Evolutionary conservation across 805 yeast genomes (phyloP), one percentile per base, ranked within the genome.

Genomic region (Zygosaccharomyces pseudorouxii): DNA sequence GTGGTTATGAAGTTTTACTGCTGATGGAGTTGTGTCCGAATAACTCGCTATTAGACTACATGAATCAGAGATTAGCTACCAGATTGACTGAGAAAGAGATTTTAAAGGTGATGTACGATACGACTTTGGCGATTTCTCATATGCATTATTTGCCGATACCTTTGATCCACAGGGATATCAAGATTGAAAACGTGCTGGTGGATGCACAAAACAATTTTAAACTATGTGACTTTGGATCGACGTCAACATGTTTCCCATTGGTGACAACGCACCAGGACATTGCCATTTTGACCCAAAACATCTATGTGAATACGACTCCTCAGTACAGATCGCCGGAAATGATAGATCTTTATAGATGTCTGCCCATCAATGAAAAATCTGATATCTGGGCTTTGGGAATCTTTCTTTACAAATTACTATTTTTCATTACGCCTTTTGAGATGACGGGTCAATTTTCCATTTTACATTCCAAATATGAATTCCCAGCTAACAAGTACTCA

Each of bases 311-410:
- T 62, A 92, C 99, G 0, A 92, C 99, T 3, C 96, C 96, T 12
- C 99, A 93, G 67, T 92, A 92, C 64, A 74, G 99, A 54, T 76
- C 95, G 0, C 99, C 99, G 0, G 99, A 92, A 64, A 93, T 92
- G 98, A 79, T 92, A 48, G 97, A 92, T 67, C 74, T 90, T 22
- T 84, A 84, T 63, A 73, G 89, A 41, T 86, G 89, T 5, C 71
- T 81, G 41, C 93, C 97, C 1, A 86, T 92, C 36, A 93, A 92
- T 67, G 95, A 90, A 59, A 89, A 89, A 67, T 77, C 92, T 6
- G 99, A 92, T 69, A 86, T 92, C 42, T 92, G 99, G 99, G 99
- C 99, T 0, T 71, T 92, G 42, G 99, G 99, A 9, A 84, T 93
- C 28, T 87, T 93, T 53, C 73, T 93, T 44, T 92, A 87, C 73